Percentiles rank a stretch among this genome's conserved stretches.
Conservation (phyloP, 148 eudicot species). For the Cornus suecica region DNA sequence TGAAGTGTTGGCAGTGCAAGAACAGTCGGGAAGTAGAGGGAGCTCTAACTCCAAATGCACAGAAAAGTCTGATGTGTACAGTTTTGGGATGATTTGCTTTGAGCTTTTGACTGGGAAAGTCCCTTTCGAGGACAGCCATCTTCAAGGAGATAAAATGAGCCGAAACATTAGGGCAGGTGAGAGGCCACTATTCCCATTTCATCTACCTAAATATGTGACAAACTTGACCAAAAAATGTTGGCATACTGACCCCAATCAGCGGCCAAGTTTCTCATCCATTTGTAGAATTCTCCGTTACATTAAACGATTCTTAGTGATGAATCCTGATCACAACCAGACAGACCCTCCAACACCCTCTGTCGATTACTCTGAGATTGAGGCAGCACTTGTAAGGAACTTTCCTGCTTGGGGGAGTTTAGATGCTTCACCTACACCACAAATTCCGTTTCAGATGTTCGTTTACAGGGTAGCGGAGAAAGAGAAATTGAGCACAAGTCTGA, state of each 20-base stretch:
- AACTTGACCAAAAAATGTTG: slow-evolving; percentile 67
- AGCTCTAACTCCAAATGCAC: slow-evolving; percentile 31
- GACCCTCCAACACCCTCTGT: slow-evolving; percentile 45
- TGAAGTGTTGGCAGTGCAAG: slow-evolving; percentile 57
- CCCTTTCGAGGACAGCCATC: slow-evolving; percentile 73
- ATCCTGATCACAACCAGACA: slow-evolving; percentile 49
- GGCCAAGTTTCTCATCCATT: slow-evolving; percentile 69
- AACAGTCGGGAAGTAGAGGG: slow-evolving; percentile 22
- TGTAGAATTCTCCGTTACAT: slow-evolving; percentile 67
- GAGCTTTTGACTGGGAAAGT: slow-evolving; percentile 77
- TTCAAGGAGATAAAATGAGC: slow-evolving; percentile 77
- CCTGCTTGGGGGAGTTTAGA: slow-evolving; percentile 34
- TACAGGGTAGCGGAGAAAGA: slow-evolving; percentile 61
- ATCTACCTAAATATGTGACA: slow-evolving; percentile 55
- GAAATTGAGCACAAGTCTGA: slow-evolving; percentile 25
- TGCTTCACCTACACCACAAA: slow-evolving; percentile 42
- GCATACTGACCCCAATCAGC: slow-evolving; percentile 61
- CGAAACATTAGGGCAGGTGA: slow-evolving; percentile 69
- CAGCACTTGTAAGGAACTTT: slow-evolving; percentile 33
- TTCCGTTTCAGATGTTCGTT: slow-evolving; percentile 76
- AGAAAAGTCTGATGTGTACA: slow-evolving; percentile 72
- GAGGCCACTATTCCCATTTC: slow-evolving; percentile 71
- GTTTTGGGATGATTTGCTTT: slow-evolving; percentile 84
- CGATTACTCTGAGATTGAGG: slow-evolving; percentile 65
- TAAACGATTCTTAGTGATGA: slow-evolving; percentile 48